Evolutionary conservation across 2,329 filamentous ascomycete genomes (phyloP).

Genomic region (Samsoniella hepiali): DNA sequence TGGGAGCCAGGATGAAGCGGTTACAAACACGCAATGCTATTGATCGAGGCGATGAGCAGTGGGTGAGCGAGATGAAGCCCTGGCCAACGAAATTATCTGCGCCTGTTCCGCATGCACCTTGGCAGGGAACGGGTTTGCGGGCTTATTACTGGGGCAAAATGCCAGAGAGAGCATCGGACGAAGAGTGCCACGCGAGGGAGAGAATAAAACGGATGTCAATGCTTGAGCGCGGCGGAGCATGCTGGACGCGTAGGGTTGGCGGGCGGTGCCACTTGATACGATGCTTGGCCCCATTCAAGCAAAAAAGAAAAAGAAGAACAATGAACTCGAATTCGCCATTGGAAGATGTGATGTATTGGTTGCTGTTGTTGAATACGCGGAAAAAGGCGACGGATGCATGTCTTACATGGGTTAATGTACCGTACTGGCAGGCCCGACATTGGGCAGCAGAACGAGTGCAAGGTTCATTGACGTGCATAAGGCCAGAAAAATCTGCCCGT

Average conservation of each 20-base stretch:
- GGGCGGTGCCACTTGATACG: background rate
- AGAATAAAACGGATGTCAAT: background rate
- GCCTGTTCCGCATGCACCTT: background rate
- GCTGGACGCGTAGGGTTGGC: background rate
- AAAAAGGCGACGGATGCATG: slow-evolving; percentile 1
- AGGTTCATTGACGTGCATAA: background rate
- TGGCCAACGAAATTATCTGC: background rate
- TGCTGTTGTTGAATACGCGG: background rate
- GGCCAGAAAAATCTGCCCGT: background rate
- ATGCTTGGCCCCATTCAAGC: background rate
- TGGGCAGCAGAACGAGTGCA: slow-evolving; percentile 3
- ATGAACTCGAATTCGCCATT: background rate
- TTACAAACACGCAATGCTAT: background rate
- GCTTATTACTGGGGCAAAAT: background rate
- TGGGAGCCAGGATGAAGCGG: background rate
- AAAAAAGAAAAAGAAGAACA: background rate
- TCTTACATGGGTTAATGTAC: background rate
- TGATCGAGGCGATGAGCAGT: background rate
- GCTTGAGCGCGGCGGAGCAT: background rate
- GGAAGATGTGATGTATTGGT: background rate
- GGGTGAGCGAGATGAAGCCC: background rate
- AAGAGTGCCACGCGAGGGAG: slow-evolving; percentile 6
- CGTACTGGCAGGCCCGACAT: background rate
- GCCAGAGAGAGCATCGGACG: slow-evolving; percentile 2
- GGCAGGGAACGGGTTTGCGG: background rate